A percentile compares a stretch with the other conserved stretches of the same genome.
Evolutionary conservation across 2,329 filamentous ascomycete species (phyloP).

Genomic region (Fusarium guadeloupense): DNA sequence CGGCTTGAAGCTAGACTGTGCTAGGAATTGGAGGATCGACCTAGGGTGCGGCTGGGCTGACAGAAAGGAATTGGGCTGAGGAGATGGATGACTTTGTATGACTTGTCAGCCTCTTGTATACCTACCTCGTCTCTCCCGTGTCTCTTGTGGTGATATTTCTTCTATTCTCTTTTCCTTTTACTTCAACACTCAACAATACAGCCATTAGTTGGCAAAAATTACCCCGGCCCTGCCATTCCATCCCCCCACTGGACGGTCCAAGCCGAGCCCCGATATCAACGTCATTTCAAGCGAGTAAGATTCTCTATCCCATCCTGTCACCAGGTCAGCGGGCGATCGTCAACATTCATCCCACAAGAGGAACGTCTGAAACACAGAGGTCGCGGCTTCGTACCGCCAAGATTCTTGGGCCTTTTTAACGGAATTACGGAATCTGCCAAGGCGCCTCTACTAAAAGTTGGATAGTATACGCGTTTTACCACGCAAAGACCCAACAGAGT

Average conservation of each 20-base stretch:
- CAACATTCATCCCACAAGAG: constrained; percentile 11
- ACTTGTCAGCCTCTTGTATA: constrained; percentile 10
- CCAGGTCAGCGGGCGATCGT: constrained; percentile 29
- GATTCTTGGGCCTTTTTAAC: constrained; percentile 14
- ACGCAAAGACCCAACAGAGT: not conserved
- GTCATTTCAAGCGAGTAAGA: constrained; percentile 25
- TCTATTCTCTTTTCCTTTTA: constrained; percentile 9
- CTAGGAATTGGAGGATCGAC: constrained; percentile 20
- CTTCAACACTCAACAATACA: not conserved
- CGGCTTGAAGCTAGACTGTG: constrained; percentile 30
- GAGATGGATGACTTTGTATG: not conserved
- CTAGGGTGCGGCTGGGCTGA: constrained; percentile 36
- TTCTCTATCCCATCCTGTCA: constrained; percentile 16
- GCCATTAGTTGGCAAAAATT: too few species aligned
- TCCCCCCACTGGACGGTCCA: constrained; percentile 6
- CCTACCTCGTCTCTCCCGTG: not conserved
- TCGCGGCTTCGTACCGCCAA: not conserved
- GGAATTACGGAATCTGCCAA: constrained; percentile 22
- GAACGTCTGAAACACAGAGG: constrained; percentile 29
- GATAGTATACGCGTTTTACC: constrained; percentile 7
- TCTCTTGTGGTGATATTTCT: not conserved
- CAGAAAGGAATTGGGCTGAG: constrained; percentile 23
- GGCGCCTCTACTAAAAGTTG: constrained; percentile 6
- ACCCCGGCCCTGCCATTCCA: constrained; percentile 2
- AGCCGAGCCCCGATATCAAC: constrained; percentile 32